Conservation (phyloP, 768 basidiomycete species). For the Lentinula guzmanii region DNA sequence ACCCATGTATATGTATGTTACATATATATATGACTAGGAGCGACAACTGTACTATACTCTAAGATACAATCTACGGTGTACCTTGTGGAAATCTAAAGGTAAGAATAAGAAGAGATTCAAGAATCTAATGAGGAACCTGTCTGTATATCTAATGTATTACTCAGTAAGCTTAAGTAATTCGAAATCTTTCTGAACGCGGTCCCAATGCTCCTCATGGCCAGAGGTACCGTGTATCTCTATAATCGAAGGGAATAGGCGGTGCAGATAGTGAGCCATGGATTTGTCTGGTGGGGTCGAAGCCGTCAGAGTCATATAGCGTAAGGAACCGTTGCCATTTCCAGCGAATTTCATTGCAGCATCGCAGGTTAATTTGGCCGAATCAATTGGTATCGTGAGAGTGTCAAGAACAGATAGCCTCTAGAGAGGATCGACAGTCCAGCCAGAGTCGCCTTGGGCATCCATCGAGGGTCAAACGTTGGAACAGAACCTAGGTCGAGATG, state of each 20-base stretch:
- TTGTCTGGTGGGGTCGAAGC: constrained; percentile 22
- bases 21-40: neutral
- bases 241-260: constrained; percentile 33
- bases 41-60: neutral
- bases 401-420: constrained; percentile 18
- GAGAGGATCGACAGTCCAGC: constrained; percentile 23
- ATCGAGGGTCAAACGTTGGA: constrained; percentile 16
- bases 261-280: constrained; percentile 22
- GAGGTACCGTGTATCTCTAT: constrained; percentile 26
- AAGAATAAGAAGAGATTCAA: too few species aligned
- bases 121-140: neutral
- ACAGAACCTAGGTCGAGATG: constrained; percentile 34
- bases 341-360: constrained; percentile 1
- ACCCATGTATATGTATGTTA: neutral
- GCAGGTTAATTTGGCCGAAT: constrained; percentile 8
- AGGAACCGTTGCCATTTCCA: constrained; percentile 12
- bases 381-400: constrained; percentile 25
- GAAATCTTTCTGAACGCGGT: neutral
- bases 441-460: constrained; percentile 19
- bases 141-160: neutral
- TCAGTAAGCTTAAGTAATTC: neutral
- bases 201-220: constrained; percentile 26
- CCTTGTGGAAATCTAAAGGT: too few species aligned
- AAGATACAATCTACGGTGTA: neutral
- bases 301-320: constrained; percentile 29